Base-by-base conservation (phyloP, 805 yeast genomes). In the Cyberlindnera euphorbiae region DNA sequence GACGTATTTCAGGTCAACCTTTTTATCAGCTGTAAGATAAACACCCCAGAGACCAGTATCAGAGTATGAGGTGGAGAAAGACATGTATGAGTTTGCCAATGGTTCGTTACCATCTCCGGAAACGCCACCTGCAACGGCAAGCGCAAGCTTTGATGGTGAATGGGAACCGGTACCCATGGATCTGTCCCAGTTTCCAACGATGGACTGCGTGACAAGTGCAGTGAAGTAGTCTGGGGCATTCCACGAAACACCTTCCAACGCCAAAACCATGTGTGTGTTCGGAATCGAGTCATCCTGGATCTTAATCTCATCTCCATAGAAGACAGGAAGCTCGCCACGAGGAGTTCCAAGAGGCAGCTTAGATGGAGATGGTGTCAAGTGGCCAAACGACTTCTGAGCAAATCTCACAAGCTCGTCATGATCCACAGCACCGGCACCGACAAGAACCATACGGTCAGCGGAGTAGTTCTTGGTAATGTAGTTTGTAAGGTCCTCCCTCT, bases 211-310 rank as follows among this genome's bases (percentile, higher is more conserved):
- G 1, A 90, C 95, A 26, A 94, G 72, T 0, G 96, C 96, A 14
- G 94, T 82, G 68, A 88, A 89, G 64, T 89, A 93, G 59, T 93
- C 97, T 9, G 94, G 87, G 3, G 93, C 86, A 25, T 84, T 82
- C 99, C 99, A 93, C 26, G 96, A 82, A 17, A 89, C 96, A 51
- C 99, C 97, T 67, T 93, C 97, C n/a, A 93, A 81, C 10, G 96
- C 93, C 35, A 93, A 65, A 5, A 96, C 98, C 37, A 89, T 76
- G 62, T 93, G 94, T 1, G 97, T 88, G 7, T 78, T 79, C 22
- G 96, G 96, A 53, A 93, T 64, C 2, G 93, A 67, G 45, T 77
- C 77, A 50, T 93, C 96, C 50, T 81, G 80, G 39, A 88, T 73
- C 52, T 88, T 79, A 41, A 83, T 77, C 61, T 93, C 97, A 39